phyloP scores from a whole-genome alignment of 768 basidiomycete genomes.

The Amanita rimosa region DNA sequence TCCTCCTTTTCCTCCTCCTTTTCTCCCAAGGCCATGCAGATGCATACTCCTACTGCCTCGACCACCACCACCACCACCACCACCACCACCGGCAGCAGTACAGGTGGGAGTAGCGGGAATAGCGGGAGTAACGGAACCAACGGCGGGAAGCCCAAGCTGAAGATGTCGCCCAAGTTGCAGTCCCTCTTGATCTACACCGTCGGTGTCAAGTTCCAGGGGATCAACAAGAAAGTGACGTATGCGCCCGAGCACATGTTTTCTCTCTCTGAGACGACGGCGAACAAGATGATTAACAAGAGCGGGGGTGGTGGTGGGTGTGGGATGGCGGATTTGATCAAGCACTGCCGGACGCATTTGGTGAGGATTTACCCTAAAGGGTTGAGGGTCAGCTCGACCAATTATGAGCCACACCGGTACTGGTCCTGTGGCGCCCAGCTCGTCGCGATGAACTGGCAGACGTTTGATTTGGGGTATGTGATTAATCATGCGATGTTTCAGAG shows the following conservation, averaged over 20 bases:
- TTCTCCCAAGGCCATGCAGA: background rate
- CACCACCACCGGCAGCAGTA: too few species aligned
- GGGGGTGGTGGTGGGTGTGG: slow-evolving; percentile 13
- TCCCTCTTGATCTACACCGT: slow-evolving; percentile 86
- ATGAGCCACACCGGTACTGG: slow-evolving; percentile 85
- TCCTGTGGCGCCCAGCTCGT: slow-evolving; percentile 81
- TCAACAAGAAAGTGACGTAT: slow-evolving; percentile 81
- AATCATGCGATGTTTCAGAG: slow-evolving; percentile 94
- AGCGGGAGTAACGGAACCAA: background rate
- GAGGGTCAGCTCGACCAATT: slow-evolving; percentile 77
- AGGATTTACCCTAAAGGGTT: slow-evolving; percentile 81
- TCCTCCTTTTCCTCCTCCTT: too few species aligned
- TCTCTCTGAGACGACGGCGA: slow-evolving; percentile 74
- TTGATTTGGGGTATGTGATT: slow-evolving; percentile 83
- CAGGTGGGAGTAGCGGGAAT: too few species aligned
- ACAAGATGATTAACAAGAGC: slow-evolving; percentile 63
- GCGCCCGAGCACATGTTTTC: slow-evolving; percentile 87
- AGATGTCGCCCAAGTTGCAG: slow-evolving; percentile 68
- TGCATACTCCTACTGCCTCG: background rate
- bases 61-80: too few species aligned
- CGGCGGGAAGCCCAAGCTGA: slow-evolving; percentile 36
- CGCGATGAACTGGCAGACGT: slow-evolving; percentile 96
- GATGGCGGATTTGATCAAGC: slow-evolving; percentile 70
- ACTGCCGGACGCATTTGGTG: slow-evolving; percentile 74
- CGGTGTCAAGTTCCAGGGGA: slow-evolving; percentile 87